Evolutionary conservation across 2,329 filamentous ascomycete species (phyloP).

Genomic region (Rhinocladiella mackenziei): DNA sequence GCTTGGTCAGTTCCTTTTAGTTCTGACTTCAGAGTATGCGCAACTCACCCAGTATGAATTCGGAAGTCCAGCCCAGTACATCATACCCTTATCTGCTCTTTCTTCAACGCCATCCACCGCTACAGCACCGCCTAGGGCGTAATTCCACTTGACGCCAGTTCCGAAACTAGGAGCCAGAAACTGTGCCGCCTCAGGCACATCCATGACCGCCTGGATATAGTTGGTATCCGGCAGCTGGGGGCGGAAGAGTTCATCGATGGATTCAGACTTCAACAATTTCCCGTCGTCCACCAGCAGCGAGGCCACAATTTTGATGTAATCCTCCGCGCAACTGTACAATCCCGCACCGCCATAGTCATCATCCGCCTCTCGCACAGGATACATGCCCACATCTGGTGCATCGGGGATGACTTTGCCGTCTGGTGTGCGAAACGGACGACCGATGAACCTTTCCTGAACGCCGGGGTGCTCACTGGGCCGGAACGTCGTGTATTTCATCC

Average conservation of each 20-base stretch:
- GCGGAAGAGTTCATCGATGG: conserved; percentile 15
- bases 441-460: conserved; percentile 35
- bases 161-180: conserved; percentile 1
- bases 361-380: conserved; percentile 32
- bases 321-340: conserved; percentile 33
- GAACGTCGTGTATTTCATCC: conserved; percentile 42
- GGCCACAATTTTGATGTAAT: conserved; percentile 32
- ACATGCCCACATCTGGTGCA: conserved; percentile 15
- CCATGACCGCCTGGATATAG: background rate
- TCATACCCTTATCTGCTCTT: background rate
- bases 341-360: conserved; percentile 47
- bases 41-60: conserved; percentile 1
- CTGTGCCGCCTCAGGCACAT: background rate
- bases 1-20: background rate
- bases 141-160: background rate
- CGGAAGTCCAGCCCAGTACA: conserved; percentile 3
- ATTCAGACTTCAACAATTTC: conserved; percentile 29
- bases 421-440: conserved; percentile 40
- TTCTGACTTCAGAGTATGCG: background rate
- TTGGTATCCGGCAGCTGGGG: conserved; percentile 5
- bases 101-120: background rate
- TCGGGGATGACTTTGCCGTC: conserved; percentile 36
- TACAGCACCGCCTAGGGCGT: background rate
- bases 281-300: conserved; percentile 32
- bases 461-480: conserved; percentile 39